A percentile compares a stretch with the other conserved stretches of the same genome.
Conservation (phyloP, 2,329 filamentous ascomycete species). For the Talaromyces sp. region DNA sequence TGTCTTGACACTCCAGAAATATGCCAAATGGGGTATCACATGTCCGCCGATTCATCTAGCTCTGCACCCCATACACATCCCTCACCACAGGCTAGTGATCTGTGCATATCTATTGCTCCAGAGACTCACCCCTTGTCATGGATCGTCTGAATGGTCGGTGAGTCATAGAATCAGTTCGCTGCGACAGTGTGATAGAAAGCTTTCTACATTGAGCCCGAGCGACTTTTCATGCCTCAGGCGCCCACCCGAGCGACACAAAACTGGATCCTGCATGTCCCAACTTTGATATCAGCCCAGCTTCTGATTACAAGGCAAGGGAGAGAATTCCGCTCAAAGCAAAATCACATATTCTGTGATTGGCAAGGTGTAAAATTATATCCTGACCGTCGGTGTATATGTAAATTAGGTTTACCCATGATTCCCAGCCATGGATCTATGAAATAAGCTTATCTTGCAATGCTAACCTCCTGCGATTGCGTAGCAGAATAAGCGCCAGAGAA, state of each 20-base stretch:
- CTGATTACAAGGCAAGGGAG: background rate
- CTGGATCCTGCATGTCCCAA: background rate
- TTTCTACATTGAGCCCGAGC: background rate
- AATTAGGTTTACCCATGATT: too few relatives aligned
- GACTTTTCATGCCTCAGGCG: background rate
- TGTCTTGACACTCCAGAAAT: too few relatives aligned
- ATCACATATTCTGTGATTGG: background rate
- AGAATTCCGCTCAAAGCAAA: background rate
- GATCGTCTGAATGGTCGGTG: background rate
- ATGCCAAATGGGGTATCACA: too few relatives aligned
- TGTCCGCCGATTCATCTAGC: too few relatives aligned
- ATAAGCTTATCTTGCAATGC: too few relatives aligned
- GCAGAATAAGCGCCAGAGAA: too few relatives aligned
- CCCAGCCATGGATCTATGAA: too few relatives aligned
- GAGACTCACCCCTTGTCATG: background rate
- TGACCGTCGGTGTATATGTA: too few relatives aligned
- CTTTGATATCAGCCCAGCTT: background rate
- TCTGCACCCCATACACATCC: background rate
- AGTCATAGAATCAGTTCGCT: background rate
- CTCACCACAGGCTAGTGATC: background rate
- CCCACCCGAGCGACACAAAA: background rate
- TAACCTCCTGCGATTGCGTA: too few relatives aligned
- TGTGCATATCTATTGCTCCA: too few relatives aligned
- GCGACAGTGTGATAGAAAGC: background rate
- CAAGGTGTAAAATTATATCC: too few relatives aligned